A percentile compares a stretch with the other conserved stretches of the same genome.
phyloP scores from a whole-genome alignment of 768 basidiomycete species.

The Collybia mongolica region DNA sequence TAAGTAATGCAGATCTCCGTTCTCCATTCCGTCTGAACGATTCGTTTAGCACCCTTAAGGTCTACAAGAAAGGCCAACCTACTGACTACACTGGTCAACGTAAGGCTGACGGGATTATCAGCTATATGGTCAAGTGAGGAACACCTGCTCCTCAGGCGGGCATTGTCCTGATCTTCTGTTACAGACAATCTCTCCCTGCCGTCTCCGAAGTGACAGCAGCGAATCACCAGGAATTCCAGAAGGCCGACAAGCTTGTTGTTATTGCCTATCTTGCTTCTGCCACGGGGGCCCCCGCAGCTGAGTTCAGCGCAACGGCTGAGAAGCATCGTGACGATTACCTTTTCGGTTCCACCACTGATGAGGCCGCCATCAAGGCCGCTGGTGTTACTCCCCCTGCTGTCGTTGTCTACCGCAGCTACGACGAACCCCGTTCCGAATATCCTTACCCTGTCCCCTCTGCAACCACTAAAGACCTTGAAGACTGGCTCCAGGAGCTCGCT shows the following conservation, averaged over 20 bases:
- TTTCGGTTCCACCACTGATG: slow-evolving; percentile 83
- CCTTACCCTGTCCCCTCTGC: slow-evolving; percentile 61
- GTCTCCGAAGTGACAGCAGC: slow-evolving; percentile 77
- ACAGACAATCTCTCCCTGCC: slow-evolving; percentile 88
- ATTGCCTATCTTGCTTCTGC: slow-evolving; percentile 81
- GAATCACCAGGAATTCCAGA: slow-evolving; percentile 83
- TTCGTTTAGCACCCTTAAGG: slow-evolving; percentile 76
- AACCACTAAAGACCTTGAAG: slow-evolving; percentile 59
- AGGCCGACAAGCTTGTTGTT: slow-evolving; percentile 86
- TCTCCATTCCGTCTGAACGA: background rate
- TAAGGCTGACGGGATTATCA: slow-evolving; percentile 93
- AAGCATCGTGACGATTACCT: slow-evolving; percentile 91
- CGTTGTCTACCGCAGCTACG: slow-evolving; percentile 90
- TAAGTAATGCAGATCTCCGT: slow-evolving; percentile 36
- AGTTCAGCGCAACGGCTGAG: slow-evolving; percentile 81
- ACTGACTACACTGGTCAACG: slow-evolving; percentile 86
- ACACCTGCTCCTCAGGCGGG: background rate
- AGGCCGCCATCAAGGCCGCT: slow-evolving; percentile 62
- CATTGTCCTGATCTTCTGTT: slow-evolving; percentile 7
- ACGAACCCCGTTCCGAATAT: slow-evolving; percentile 74
- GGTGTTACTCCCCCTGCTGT: slow-evolving; percentile 81
- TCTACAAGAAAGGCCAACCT: slow-evolving; percentile 83
- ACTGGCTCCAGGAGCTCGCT: slow-evolving; percentile 81
- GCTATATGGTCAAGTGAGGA: slow-evolving; percentile 93
- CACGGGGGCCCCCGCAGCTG: slow-evolving; percentile 65